Evolutionary conservation across 352 stramenopile species (phyloP).

Genomic region (Globisporangium cederbergense): DNA sequence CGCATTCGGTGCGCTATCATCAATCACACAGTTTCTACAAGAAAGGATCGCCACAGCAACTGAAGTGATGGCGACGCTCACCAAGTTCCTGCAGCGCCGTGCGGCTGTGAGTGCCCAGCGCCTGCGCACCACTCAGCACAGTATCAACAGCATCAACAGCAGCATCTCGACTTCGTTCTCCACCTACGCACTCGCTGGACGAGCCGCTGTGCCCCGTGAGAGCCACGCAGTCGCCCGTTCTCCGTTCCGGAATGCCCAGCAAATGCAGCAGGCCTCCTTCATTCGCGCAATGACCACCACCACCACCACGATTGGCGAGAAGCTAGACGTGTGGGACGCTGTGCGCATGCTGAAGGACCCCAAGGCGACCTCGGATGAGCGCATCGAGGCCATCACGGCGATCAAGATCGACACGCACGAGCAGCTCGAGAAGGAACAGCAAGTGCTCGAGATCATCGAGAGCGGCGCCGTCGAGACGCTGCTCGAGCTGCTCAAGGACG

Average conservation of each 20-base stretch:
- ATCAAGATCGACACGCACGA: constrained; percentile 29
- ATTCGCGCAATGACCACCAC: constrained; percentile 4
- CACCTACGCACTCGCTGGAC: background rate
- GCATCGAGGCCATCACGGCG: constrained; percentile 34
- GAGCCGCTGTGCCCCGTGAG: background rate
- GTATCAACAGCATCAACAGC: background rate
- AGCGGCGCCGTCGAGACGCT: constrained; percentile 43
- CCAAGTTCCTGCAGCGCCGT: constrained; percentile 10
- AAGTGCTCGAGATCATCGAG: constrained; percentile 55
- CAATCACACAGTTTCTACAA: background rate
- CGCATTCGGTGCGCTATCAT: background rate
- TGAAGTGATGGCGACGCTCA: constrained; percentile 6
- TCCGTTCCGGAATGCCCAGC: background rate
- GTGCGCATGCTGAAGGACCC: constrained; percentile 33
- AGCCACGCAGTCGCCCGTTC: background rate
- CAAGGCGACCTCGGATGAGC: constrained; percentile 26
- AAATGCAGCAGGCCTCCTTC: background rate
- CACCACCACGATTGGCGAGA: background rate
- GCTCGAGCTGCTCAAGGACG: constrained; percentile 48
- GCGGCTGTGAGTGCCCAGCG: background rate
- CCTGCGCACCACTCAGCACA: background rate
- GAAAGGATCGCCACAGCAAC: constrained; percentile 7
- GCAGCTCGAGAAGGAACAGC: constrained; percentile 27
- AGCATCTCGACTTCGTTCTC: background rate
- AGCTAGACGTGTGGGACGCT: constrained; percentile 21